Percentiles rank a stretch among this genome's conserved stretches.
phyloP scores from a whole-genome alignment of 2,329 filamentous ascomycete species.

The Sarocladium oryzae region DNA sequence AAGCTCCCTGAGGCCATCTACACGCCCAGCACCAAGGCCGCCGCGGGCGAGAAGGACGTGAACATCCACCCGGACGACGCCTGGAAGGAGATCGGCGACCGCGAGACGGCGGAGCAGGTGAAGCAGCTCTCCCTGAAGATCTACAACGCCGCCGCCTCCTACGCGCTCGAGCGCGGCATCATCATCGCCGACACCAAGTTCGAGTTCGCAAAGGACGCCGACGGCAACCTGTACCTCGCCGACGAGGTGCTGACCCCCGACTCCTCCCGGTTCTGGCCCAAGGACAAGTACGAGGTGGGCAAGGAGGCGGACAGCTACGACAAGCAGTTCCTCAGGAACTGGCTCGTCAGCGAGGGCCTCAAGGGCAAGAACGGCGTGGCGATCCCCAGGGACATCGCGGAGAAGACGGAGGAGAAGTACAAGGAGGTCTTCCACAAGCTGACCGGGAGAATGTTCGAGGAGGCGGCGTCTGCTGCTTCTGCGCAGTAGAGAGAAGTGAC shows the following conservation, averaged over 20 bases:
- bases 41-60: slow-evolving; percentile 70
- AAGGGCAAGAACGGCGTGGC: slow-evolving; percentile 39
- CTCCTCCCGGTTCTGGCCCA: slow-evolving; percentile 81
- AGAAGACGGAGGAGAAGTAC: slow-evolving; percentile 66
- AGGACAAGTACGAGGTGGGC: slow-evolving; percentile 57
- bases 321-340: slow-evolving; percentile 80
- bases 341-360: slow-evolving; percentile 65
- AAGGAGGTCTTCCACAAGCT: slow-evolving; percentile 55
- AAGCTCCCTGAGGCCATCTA: slow-evolving; percentile 60
- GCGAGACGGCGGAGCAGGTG: slow-evolving; percentile 24
- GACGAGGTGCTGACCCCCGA: slow-evolving; percentile 85
- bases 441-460: slow-evolving; percentile 8
- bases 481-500: too few species aligned
- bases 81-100: slow-evolving; percentile 31
- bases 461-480: slow-evolving; percentile 5
- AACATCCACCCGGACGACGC: slow-evolving; percentile 72
- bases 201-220: slow-evolving; percentile 44
- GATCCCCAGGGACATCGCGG: slow-evolving; percentile 65
- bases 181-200: slow-evolving; percentile 40
- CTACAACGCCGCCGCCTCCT: slow-evolving; percentile 45
- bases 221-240: slow-evolving; percentile 57
- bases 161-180: slow-evolving; percentile 42
- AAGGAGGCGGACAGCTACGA: slow-evolving; percentile 78
- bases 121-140: slow-evolving; percentile 24
- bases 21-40: slow-evolving; percentile 82